phyloP scores from a whole-genome alignment of 345 rosid species.

The Linum lewisii region DNA sequence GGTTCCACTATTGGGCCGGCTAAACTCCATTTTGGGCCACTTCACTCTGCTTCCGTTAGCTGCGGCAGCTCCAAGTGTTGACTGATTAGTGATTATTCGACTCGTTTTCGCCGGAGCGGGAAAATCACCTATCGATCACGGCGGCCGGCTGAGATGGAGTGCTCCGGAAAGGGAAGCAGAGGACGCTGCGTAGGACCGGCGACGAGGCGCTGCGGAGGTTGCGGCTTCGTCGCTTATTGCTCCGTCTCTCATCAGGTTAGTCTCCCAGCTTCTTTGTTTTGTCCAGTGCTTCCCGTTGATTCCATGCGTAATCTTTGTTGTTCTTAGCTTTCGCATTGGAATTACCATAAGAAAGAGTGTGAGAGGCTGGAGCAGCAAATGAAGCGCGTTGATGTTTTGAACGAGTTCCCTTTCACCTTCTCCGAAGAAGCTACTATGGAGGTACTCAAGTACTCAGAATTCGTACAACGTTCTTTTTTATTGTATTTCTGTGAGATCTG shows the following conservation, averaged over 20 bases:
- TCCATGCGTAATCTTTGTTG: background rate
- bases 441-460: constrained; percentile 22
- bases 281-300: background rate
- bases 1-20: no score
- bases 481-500: background rate
- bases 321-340: constrained; percentile 56
- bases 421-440: constrained; percentile 52
- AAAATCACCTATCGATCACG: no score
- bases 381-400: constrained; percentile 44
- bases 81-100: no score
- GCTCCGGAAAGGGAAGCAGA: constrained; percentile 61
- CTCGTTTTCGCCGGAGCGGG: no score
- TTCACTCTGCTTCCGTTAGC: no score
- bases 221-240: constrained; percentile 82
- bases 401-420: constrained; percentile 75
- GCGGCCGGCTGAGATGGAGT: constrained; percentile 40
- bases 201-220: constrained; percentile 51
- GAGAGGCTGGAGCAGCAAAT: constrained; percentile 72
- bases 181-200: constrained; percentile 57
- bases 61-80: no score
- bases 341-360: constrained; percentile 72
- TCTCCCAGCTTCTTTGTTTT: background rate
- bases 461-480: no score
- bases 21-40: no score
- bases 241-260: constrained; percentile 74